phyloP scores from a whole-genome alignment of 2,329 filamentous ascomycete species.

The Phaeosphaeria sp. region DNA sequence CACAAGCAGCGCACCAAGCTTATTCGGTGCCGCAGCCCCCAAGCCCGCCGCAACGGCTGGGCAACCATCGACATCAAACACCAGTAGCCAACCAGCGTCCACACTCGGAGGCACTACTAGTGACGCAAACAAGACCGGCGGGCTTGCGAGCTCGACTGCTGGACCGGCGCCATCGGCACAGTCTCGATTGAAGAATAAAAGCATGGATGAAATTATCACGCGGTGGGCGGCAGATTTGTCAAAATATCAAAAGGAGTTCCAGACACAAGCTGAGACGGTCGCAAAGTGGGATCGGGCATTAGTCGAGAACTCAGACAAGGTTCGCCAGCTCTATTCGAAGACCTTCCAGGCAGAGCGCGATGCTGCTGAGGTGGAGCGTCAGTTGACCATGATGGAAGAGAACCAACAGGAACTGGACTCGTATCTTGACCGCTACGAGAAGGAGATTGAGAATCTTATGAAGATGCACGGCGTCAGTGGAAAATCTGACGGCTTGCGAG shows the following conservation, averaged over 20 bases:
- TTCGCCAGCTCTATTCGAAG: slow-evolving; percentile 88
- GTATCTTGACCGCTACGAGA: slow-evolving; percentile 90
- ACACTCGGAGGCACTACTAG: slow-evolving; percentile 23
- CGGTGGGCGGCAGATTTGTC: slow-evolving; percentile 94
- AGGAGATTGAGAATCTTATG: slow-evolving; percentile 88
- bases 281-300: slow-evolving; percentile 90
- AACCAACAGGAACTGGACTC: slow-evolving; percentile 89
- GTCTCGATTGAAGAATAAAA: slow-evolving; percentile 95
- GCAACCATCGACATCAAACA: slow-evolving; percentile 25
- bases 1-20: slow-evolving; percentile 8
- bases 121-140: slow-evolving; percentile 36
- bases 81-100: slow-evolving; percentile 18
- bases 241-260: slow-evolving; percentile 97
- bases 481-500: slow-evolving; percentile 74
- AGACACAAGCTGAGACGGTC: slow-evolving; percentile 84
- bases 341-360: slow-evolving; percentile 94
- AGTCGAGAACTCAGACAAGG: slow-evolving; percentile 93
- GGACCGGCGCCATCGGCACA: slow-evolving; percentile 80
- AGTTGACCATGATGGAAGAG: slow-evolving; percentile 85
- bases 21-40: slow-evolving; percentile 19
- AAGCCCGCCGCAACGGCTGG: slow-evolving; percentile 29
- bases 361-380: slow-evolving; percentile 90
- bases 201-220: slow-evolving; percentile 98
- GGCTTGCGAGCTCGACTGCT: slow-evolving; percentile 74
- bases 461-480: slow-evolving; percentile 76